Evolutionary conservation across 306 rosid species (phyloP), one percentile per base, ranked within the genome.

Genomic region (Senna tora): DNA sequence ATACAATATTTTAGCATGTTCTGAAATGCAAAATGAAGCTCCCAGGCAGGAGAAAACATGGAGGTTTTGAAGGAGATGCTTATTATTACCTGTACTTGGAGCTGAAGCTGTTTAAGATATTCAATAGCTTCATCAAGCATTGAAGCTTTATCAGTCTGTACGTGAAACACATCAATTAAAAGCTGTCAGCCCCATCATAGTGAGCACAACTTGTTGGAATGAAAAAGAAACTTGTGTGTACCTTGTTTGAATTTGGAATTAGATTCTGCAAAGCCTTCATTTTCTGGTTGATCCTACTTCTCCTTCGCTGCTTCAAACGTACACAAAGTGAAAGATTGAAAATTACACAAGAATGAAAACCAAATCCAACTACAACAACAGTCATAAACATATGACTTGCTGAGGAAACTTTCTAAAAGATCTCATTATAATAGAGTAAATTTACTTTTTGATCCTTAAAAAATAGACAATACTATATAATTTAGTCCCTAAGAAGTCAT

Each of bases 81-180:
- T n/a, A 82, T n/a, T n/a, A n/a, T n/a, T n/a, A 25, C 91, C 89
- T 88, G 94, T 30, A 88, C 89, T 82, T 86, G 89, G 65, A 88
- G 89, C 81, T 86, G 89, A 82, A 88, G 91, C 82, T 88, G 91
- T 81, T 88, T 88, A 38, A 88, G 89, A 60, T 88, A 86, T 72
- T 88, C 94, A 43, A 88, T 88, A 75, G 87, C 91, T 75, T 88
- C 94, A 69, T 88, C 94, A 66, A 88, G 86, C 94, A 86, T 84
- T 4, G 91, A 88, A 77, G 94, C 91, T 75, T 88, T 88, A 65
- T 88, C 94, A 21, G 89, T 82, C 91, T 88, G 82, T 75, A n/a
- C n/a, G n/a, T 25, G 50, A 21, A 58, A 4, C 10, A 60, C 11
- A 42, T 30, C 3, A 25, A n/a, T n/a, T n/a, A 61, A 9, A 65